Base-by-base conservation (phyloP, 129 eudicot genomes). In the Pulicaria dysenterica region DNA sequence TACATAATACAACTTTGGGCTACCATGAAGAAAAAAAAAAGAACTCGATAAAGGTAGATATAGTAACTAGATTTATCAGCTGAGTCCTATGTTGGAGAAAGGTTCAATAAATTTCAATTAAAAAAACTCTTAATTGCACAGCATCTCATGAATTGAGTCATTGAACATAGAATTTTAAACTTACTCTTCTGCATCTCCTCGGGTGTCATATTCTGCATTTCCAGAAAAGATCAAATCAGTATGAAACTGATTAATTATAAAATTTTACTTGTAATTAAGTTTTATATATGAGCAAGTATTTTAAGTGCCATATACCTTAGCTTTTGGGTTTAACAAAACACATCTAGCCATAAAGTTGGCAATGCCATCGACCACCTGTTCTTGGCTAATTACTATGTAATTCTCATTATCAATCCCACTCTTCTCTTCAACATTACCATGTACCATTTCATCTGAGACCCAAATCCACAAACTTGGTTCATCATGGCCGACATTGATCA, bases 391-490 rank as follows among this genome's bases (percentile, higher is more conserved):
- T 60, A 94, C 79, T 12, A 94, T 83, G 83, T 94, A 94, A 73
- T 79, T 87, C 44, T 94, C 96, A 62, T 77, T 77, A 79, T 94
- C 98, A 41, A 94, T 88, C 56, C 82, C 92, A 81, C 96, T 87
- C 64, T 62, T 80, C 78, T 90, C 98, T 83, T 94, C 98, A 39
- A 60, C 63, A 45, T 81, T 87, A 46, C 81, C 82, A 8, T 84
- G 91, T 37, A 81, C 81, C 95, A 82, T 90, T 37, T 84, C 89
- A 14, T 94, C 95, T 15, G 87, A 58, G 61, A 94, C 96, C 96
- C 95, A 94, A 7, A 94, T 87, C 96, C 98, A 94, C 91, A 92
- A 87, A 81, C 98, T 94, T 62, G 98, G 96, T 62, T 94, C 92
- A 70, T 83, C 89, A 43, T 54, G 58, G 49, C 79, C 90, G 67